Base-by-base conservation (phyloP, 2,329 filamentous ascomycete genomes). In the Apiospora sp. region DNA sequence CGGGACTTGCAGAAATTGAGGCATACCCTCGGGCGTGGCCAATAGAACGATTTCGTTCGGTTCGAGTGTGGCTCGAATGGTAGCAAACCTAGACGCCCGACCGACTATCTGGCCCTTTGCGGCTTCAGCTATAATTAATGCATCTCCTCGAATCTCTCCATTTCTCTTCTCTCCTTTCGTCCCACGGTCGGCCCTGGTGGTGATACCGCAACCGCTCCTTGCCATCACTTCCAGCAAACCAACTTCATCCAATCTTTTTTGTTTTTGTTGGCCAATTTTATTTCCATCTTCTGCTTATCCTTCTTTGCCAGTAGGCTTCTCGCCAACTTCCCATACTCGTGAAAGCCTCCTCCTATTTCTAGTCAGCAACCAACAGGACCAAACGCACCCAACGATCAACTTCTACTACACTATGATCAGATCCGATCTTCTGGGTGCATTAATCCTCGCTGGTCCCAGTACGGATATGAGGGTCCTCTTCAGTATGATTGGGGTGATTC, bases 121-220 rank as follows among this genome's bases (percentile, higher is more conserved):
- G 46, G 19, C 48, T 49, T 24, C 48, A 22, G 22, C 22, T 10
- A 41, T 12, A 16, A 64, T 41, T n/a, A 22, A 37, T 8, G 0
- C 5, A 3, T 16, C 22, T 5, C 37, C 13, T 34, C 22, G 30
- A 4, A 14, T 13, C 3, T 10, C 37, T 22, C 24, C 24, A 19
- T 10, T 41, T 64, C 37, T 27, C 27, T 27, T 54, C n/a, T 24
- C 37, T 67, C 22, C 48, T 49, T 49, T 49, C 22, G 22, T 24
- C 48, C 3, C 48, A 67, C 64, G 37, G 64, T 44, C 64, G 64
- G 43, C 37, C 64, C 64, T 67, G 64, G 34, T 41, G 64, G 34
- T 44, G 37, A 27, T 22, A 44, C 34, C 37, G 64, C 64, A 43
- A 8, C 58, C 22, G 58, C 58, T 43, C 64, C n/a, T 19, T 43